Conservation (phyloP, 495 filamentous ascomycete species). For the Hypoxylon crocopeplum region DNA sequence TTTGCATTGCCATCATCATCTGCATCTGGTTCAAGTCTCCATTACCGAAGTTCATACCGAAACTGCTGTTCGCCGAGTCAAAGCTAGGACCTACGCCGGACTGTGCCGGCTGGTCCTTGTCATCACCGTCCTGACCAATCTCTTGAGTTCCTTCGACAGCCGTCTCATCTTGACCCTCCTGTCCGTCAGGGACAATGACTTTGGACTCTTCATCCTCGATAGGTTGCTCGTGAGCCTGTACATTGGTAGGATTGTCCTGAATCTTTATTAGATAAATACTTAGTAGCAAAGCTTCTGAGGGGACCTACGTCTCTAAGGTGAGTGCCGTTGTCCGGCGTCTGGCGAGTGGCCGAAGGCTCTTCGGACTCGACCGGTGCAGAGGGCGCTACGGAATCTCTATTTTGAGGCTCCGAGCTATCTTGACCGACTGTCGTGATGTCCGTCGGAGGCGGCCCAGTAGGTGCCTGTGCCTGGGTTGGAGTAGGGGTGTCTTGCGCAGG, state of each 20-base stretch:
- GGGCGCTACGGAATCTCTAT: slow-evolving; percentile 4
- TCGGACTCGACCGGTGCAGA: slow-evolving; percentile 15
- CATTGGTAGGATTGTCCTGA: slow-evolving; percentile 14
- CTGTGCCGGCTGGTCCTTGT: slow-evolving; percentile 42
- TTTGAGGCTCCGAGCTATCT: slow-evolving; percentile 12
- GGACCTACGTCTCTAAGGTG: slow-evolving; percentile 25
- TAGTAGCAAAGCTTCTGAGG: neutral
- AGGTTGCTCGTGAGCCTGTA: slow-evolving; percentile 33
- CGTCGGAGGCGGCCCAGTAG: slow-evolving; percentile 23
- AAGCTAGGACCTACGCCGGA: slow-evolving; percentile 52
- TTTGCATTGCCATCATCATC: slow-evolving; percentile 75
- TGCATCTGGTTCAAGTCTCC: slow-evolving; percentile 77
- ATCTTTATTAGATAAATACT: slow-evolving; percentile 6
- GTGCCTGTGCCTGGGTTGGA: slow-evolving; percentile 33
- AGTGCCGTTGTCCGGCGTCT: slow-evolving; percentile 8
- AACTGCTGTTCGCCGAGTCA: slow-evolving; percentile 59
- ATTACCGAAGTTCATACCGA: slow-evolving; percentile 71
- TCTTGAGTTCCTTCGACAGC: slow-evolving; percentile 38
- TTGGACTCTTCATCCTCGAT: slow-evolving; percentile 26
- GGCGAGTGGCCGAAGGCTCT: slow-evolving; percentile 5
- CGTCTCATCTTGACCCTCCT: slow-evolving; percentile 38
- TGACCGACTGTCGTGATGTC: slow-evolving; percentile 20
- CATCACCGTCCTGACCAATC: slow-evolving; percentile 42
- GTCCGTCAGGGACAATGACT: slow-evolving; percentile 25
- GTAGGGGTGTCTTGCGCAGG: slow-evolving; percentile 45